Conservation (phyloP, 83 land plant genomes). For the Picea abies region DNA sequence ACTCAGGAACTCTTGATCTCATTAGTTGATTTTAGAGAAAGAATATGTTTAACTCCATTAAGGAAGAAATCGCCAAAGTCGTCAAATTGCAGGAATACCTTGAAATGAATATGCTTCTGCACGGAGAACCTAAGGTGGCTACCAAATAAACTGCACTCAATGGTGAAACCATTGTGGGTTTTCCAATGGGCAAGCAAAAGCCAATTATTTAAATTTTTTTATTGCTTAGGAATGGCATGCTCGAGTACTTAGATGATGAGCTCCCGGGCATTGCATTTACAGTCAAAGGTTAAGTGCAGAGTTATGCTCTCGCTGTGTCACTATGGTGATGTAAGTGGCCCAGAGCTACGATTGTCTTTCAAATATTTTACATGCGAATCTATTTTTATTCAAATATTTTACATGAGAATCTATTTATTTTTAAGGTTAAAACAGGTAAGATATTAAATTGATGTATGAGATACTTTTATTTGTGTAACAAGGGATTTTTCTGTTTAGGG, state of each 20-base stretch:
- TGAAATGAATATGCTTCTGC: slow-evolving; percentile 65
- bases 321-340: slow-evolving; percentile 85
- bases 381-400: too few relatives aligned
- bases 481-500: too few relatives aligned
- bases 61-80: slow-evolving; percentile 65
- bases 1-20: too few relatives aligned
- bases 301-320: slow-evolving; percentile 82
- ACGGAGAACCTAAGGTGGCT: slow-evolving; percentile 55
- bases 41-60: slow-evolving; percentile 57
- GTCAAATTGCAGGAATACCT: slow-evolving; percentile 70
- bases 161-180: too few relatives aligned
- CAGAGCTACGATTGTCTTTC: slow-evolving; percentile 81
- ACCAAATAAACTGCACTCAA: too few relatives aligned
- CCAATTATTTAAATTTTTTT: too few relatives aligned
- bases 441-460: too few relatives aligned
- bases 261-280: slow-evolving; percentile 76
- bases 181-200: too few relatives aligned
- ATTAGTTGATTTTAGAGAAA: slow-evolving; percentile 46
- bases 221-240: slow-evolving; percentile 68
- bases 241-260: slow-evolving; percentile 77
- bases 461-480: too few relatives aligned
- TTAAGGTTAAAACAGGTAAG: too few relatives aligned
- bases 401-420: too few relatives aligned
- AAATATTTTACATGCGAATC: too few relatives aligned
- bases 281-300: slow-evolving; percentile 83